Evolutionary conservation across 805 yeast genomes (phyloP).

Genomic region (Tetrapisispora pingtungensis): DNA sequence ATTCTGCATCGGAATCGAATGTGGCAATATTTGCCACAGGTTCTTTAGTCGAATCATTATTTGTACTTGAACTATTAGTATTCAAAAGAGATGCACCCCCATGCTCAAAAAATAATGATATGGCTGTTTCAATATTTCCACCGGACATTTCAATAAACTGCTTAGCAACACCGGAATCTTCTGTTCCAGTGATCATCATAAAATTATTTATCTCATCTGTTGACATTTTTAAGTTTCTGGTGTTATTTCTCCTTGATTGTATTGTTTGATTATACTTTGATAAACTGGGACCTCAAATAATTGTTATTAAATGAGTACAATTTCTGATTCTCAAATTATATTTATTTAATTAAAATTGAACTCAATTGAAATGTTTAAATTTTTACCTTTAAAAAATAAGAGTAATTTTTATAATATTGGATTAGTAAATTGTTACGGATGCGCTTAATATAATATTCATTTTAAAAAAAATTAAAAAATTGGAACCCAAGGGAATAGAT

Average conservation of each 20-base stretch:
- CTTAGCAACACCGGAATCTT: conserved; percentile 56
- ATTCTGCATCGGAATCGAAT: conserved; percentile 37
- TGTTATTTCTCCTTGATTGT: not conserved
- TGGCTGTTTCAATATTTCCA: conserved; percentile 71
- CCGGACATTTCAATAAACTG: conserved; percentile 74
- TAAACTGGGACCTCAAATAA: no score
- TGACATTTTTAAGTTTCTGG: conserved; percentile 18
- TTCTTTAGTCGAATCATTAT: not conserved
- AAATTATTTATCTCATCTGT: conserved; percentile 58
- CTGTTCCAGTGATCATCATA: conserved; percentile 71
- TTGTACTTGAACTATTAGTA: conserved; percentile 4
- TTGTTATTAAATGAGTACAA: no score
- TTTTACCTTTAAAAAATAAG: no score
- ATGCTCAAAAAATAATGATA: conserved; percentile 70
- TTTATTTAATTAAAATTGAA: no score
- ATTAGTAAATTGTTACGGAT: not conserved
- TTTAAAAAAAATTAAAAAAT: no score
- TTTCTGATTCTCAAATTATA: no score
- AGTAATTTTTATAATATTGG: no score
- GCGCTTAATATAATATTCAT: no score
- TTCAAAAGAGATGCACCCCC: conserved; percentile 30
- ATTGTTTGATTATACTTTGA: no score
- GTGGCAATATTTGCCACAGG: conserved; percentile 4
- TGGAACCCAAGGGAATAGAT: no score
- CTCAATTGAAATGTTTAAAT: not conserved